A percentile compares a stretch with the other conserved stretches of the same genome.
phyloP scores from a whole-genome alignment of 2,329 filamentous ascomycete species.

The Botrytis galanthina region DNA sequence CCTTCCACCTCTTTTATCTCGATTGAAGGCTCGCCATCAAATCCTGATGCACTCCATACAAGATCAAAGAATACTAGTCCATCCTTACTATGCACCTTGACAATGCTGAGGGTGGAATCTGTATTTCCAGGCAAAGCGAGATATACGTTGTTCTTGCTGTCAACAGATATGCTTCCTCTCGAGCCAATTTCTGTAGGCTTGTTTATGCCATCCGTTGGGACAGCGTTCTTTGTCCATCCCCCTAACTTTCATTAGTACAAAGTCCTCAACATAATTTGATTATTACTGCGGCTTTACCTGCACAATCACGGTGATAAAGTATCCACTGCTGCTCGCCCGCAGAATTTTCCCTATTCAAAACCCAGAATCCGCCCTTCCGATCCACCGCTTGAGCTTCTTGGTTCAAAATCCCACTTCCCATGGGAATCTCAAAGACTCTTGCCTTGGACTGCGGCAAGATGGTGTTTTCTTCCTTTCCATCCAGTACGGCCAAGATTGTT shows the following conservation, averaged over 20 bases:
- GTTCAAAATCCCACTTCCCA: constrained; percentile 32
- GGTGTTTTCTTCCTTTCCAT: constrained; percentile 10
- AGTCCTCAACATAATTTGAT: background rate
- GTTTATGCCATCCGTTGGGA: constrained; percentile 20
- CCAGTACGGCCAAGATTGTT: constrained; percentile 23
- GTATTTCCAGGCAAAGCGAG: constrained; percentile 31
- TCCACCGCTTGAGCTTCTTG: constrained; percentile 32
- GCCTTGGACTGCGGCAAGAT: constrained; percentile 25
- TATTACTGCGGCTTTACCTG: constrained; percentile 20
- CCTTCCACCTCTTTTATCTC: constrained; percentile 29
- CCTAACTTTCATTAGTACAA: constrained; percentile 22
- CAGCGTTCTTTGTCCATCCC: constrained; percentile 25
- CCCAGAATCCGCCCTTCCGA: constrained; percentile 31
- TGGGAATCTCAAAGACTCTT: constrained; percentile 32
- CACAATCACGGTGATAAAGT: constrained; percentile 26
- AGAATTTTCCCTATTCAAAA: constrained; percentile 29
- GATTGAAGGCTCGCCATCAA: constrained; percentile 32
- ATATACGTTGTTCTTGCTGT: constrained; percentile 25
- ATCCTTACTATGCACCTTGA: constrained; percentile 21
- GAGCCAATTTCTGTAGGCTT: constrained; percentile 29
- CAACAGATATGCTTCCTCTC: constrained; percentile 30
- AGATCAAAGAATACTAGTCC: constrained; percentile 20
- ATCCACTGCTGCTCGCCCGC: constrained; percentile 28
- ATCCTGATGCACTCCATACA: constrained; percentile 30
- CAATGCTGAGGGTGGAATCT: constrained; percentile 29